Base-by-base conservation (phyloP, 768 basidiomycete species). In the Leccinum truebloodii region DNA sequence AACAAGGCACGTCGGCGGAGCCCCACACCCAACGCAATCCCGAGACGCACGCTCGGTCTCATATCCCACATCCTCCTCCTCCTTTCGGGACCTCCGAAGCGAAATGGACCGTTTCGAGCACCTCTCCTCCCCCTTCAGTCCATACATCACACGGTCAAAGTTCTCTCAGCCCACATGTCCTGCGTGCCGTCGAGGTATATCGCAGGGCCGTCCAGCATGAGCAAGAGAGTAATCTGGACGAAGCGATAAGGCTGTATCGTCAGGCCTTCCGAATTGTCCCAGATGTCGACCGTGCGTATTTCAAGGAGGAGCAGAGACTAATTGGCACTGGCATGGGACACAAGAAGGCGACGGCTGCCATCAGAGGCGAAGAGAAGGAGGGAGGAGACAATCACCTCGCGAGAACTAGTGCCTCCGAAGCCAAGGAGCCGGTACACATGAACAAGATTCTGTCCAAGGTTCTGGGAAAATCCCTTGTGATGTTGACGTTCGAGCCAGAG, bases 331-430 rank as follows among this genome's bases (percentile, higher is more conserved):
- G 49, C 87, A 84, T 84, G 53, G 80, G 80, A 14, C 82, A 83
- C 72, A 90, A 86, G 65, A 89, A 87, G 39, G 89, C 82, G 70
- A 88, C 84, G 57, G 89, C 87, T 90, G 92, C 91, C 1, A 91
- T 91, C 60, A 96, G 75, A 9, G 91, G 13, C 8, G 66, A 57
- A 48, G 54, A 16, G 90, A 73, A 49, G 89, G 86, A 60, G 88
- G 60, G 82, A 82, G 75, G 94, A 92, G 67, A 92, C 14, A 18
- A 73, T 67, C 87, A 87, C 73, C 89, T 89, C 58, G 91, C 91
- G 67, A 86, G 91, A 6, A 71, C 74, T 7, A 13, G 34, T 13
- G 86, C 74, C 4, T 86, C 75, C 4, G 89, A 68, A 28, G 54
- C 3, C 55, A 64, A 63, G 39, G 59, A 62, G 26, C 34, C 35